Conservation (phyloP, 1,284 basidiomycete genomes). For the Ceratobasidium theobromae region DNA sequence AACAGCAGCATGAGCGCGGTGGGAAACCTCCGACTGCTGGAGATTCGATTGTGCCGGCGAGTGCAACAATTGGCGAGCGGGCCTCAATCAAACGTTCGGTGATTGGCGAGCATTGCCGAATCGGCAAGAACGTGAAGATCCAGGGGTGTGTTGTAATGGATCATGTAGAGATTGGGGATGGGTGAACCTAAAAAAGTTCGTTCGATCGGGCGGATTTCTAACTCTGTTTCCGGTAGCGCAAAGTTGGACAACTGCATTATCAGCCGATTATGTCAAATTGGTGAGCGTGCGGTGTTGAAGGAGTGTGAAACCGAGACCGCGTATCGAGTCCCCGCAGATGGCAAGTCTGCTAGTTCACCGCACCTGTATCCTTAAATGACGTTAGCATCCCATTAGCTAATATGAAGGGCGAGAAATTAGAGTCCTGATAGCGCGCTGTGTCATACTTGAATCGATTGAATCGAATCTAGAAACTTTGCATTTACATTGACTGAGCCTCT, state of each 20-base stretch:
- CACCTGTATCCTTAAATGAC: neutral
- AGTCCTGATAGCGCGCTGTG: conserved; percentile 38
- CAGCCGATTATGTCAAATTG: conserved; percentile 79
- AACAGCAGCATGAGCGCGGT: conserved; percentile 18
- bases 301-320: conserved; percentile 88
- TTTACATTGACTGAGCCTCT: neutral
- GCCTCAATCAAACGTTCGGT: conserved; percentile 86
- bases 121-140: conserved; percentile 85
- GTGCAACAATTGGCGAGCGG: conserved; percentile 80
- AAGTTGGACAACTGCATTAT: conserved; percentile 89
- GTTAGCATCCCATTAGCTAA: conserved; percentile 46
- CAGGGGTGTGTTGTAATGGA: conserved; percentile 88
- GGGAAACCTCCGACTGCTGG: conserved; percentile 36
- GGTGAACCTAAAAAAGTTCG: conserved; percentile 44
- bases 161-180: conserved; percentile 84
- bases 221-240: conserved; percentile 53
- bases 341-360: conserved; percentile 55
- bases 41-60: conserved; percentile 82
- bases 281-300: conserved; percentile 74
- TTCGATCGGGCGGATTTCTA: conserved; percentile 16
- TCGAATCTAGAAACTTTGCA: neutral
- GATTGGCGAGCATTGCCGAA: conserved; percentile 84
- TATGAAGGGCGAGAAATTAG: conserved; percentile 65
- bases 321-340: conserved; percentile 74
- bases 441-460: neutral